These are phyloP conservation scores for Colletotrichum tropicale DNA, from an alignment of 2,329 filamentous ascomycete species.

Conservation along the genomic window DNA sequence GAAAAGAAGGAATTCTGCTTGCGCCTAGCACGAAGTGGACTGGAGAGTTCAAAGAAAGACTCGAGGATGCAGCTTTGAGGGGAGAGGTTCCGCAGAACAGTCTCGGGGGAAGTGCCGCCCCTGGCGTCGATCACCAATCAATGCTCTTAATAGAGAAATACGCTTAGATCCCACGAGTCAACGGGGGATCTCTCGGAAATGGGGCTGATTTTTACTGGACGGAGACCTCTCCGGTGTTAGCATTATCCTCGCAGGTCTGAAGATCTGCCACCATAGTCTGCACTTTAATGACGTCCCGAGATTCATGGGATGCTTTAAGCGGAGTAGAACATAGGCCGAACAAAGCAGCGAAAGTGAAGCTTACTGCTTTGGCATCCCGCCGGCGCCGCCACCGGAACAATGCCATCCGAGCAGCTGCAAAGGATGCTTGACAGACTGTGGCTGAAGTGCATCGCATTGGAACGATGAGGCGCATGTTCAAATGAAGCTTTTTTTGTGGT, in stretches of 20 bases:
- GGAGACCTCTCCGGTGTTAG: not conserved
- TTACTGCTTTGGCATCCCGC: not conserved
- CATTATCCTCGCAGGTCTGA: not conserved
- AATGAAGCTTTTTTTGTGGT: not conserved
- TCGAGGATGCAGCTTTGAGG: not conserved
- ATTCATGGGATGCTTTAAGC: not conserved
- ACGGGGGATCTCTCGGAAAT: too few species aligned
- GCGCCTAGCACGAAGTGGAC: accelerated
- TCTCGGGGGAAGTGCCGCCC: not conserved
- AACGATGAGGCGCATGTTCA: not conserved
- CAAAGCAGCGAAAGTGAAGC: not conserved
- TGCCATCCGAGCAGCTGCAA: not conserved
- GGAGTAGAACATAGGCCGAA: not conserved
- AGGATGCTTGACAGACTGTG: not conserved
- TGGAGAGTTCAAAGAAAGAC: not conserved
- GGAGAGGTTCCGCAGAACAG: not conserved
- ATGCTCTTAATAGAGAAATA: not conserved
- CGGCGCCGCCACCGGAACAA: not conserved
- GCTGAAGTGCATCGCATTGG: not conserved
- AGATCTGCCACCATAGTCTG: not conserved
- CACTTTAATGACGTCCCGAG: not conserved
- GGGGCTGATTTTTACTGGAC: not conserved
- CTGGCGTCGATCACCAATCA: not conserved
- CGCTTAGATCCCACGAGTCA: not conserved
- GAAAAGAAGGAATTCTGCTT: not conserved